Percentiles rank a stretch among this genome's conserved stretches.
These are phyloP conservation scores for Dacryopinax primogenitus DNA, from an alignment of 768 basidiomycete genomes.

Conservation along the genomic window DNA sequence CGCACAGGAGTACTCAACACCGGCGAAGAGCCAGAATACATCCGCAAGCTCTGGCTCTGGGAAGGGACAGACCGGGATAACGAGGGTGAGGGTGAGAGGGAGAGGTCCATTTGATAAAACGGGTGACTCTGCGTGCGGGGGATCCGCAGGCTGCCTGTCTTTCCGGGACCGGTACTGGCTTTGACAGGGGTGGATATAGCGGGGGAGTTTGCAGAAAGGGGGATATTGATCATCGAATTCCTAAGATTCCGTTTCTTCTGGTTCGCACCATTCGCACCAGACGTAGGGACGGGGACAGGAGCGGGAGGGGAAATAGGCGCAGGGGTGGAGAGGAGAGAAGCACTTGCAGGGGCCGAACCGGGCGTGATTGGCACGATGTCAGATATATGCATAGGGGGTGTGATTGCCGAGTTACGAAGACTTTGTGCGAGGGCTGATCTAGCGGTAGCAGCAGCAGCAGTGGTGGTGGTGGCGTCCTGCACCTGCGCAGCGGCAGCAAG, in stretches of 20 bases:
- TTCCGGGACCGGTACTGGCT: too few relatives aligned
- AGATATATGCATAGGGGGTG: constrained; percentile 2
- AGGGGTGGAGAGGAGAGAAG: too few relatives aligned
- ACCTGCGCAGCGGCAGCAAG: constrained; percentile 7
- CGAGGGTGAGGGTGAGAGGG: too few relatives aligned
- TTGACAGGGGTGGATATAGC: neutral
- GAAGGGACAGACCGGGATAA: neutral
- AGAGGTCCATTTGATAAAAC: neutral
- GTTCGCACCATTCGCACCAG: neutral
- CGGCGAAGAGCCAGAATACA: neutral
- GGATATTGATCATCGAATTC: neutral
- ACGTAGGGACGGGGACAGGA: neutral
- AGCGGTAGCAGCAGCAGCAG: too few relatives aligned
- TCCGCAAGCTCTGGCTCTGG: neutral
- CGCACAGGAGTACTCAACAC: neutral
- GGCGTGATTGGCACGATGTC: neutral
- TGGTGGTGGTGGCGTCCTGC: neutral
- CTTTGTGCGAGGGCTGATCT: neutral
- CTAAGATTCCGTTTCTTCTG: neutral
- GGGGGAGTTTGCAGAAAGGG: neutral
- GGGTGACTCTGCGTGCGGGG: neutral
- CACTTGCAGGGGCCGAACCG: neutral
- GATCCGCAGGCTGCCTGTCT: constrained; percentile 4
- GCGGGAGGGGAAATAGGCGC: too few relatives aligned
- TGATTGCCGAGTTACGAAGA: neutral